Conservation (phyloP, 768 basidiomycete species). For the Boletus rufocinnamomeus region DNA sequence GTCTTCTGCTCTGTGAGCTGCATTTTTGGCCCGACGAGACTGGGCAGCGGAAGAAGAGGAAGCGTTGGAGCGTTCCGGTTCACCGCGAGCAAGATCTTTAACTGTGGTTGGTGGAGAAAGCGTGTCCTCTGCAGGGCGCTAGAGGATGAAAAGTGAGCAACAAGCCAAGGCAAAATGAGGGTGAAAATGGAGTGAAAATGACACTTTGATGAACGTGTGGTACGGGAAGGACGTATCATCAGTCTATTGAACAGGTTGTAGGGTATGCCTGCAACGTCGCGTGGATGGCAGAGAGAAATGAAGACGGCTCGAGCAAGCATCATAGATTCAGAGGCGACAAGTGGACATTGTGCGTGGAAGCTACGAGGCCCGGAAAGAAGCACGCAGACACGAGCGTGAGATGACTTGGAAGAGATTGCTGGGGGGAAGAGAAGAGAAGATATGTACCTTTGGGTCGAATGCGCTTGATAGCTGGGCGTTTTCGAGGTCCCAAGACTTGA, state of each 20-base stretch:
- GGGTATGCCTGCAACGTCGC: background rate
- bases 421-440: slow-evolving; percentile 1
- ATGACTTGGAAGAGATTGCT: slow-evolving; percentile 2
- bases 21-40: slow-evolving; percentile 88
- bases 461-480: slow-evolving; percentile 73
- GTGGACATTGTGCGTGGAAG: slow-evolving; percentile 8
- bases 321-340: background rate
- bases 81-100: slow-evolving; percentile 58
- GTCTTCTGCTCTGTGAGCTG: slow-evolving; percentile 86
- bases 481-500: slow-evolving; percentile 76
- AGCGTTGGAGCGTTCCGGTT: slow-evolving; percentile 58
- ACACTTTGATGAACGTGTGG: slow-evolving; percentile 1
- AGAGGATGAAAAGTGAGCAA: slow-evolving; percentile 11
- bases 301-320: background rate
- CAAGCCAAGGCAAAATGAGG: background rate
- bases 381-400: slow-evolving; percentile 9
- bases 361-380: slow-evolving; percentile 21
- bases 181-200: slow-evolving; percentile 2
- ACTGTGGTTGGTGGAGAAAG: slow-evolving; percentile 48
- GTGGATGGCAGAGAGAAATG: slow-evolving; percentile 1
- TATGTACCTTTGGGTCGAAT: slow-evolving; percentile 64
- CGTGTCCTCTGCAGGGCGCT: slow-evolving; percentile 50
- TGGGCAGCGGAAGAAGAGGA: slow-evolving; percentile 80
- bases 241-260: background rate
- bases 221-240: slow-evolving; percentile 1